Evolutionary conservation across 1,284 basidiomycete genomes (phyloP), one percentile per base, ranked within the genome.

Genomic region (Megacollybia platyphylla): DNA sequence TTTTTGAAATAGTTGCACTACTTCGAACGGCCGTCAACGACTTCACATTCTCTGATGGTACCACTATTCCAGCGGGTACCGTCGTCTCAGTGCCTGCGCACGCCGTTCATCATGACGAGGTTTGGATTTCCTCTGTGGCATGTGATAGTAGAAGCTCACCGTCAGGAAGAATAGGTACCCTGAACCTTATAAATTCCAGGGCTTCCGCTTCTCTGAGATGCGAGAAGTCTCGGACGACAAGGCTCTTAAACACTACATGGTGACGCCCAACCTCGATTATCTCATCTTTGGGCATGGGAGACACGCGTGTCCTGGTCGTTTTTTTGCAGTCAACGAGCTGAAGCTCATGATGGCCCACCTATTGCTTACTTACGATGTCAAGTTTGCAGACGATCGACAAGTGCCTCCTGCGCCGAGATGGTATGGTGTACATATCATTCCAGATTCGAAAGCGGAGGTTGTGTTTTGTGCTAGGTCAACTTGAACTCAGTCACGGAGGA

Each of bases 271-370:
- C 15, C 31, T 15, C 15, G 31, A 34, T 11, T 34, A 11, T 34
- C 10, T 34, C 11, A 11, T 34, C 11, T 34, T 34, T 34, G 31
- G 31, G 7, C 31, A 34, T 15, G 31, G 31, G 10, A 34, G 15
- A 34, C 31, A 38, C 6, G 30, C 6, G 28, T 64, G 66, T 44
- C 68, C 69, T 2, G 68, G 68, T 1, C 54, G 68, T 5, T 70
- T 67, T 56, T 67, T 71, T 48, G 68, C 64, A 0, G 58, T 57
- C 11, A 59, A 54, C 40, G 60, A 62, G 48, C 47, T 70, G 11
- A 71, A 71, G 51, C 48, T 55, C 2, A 61, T 70, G 53, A 46
- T 70, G 29, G 62, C 61, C 5, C 54, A 64, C 45, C 44, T 68
- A 9, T 43, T 70, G 4, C 15, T 64, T n/a, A 62, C 59, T 5